Percentiles rank a stretch among this genome's conserved stretches.
Evolutionary conservation across 192 early-diverging fungal species (phyloP).

Genomic region (Nowakowskiella sp.): DNA sequence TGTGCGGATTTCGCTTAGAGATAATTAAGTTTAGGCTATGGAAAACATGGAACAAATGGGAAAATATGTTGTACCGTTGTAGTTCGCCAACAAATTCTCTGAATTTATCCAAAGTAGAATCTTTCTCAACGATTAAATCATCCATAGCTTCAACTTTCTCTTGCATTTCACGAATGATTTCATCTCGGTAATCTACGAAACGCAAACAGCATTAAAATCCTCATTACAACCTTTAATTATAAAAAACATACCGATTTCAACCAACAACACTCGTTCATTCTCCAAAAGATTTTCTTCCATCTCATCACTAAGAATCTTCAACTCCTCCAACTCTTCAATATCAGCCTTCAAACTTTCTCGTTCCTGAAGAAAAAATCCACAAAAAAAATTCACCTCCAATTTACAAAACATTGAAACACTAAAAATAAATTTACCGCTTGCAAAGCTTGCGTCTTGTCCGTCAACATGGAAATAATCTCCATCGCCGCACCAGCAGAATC

Average conservation of each 20-base stretch:
- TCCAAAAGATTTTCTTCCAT: slow-evolving; percentile 88
- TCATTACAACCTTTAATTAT: neutral
- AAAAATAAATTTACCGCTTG: no score
- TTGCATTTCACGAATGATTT: slow-evolving; percentile 51
- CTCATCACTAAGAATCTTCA: slow-evolving; percentile 86
- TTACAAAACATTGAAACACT: no score
- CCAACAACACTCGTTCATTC: slow-evolving; percentile 74
- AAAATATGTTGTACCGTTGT: slow-evolving; percentile 44
- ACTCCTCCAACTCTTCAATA: slow-evolving; percentile 81
- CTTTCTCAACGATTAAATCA: slow-evolving; percentile 65
- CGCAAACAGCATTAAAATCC: neutral
- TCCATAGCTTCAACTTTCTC: slow-evolving; percentile 56
- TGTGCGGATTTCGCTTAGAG: slow-evolving; percentile 61
- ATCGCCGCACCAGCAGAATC: no score
- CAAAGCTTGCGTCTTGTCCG: no score
- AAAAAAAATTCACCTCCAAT: no score
- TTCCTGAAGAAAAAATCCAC: slow-evolving; percentile 29
- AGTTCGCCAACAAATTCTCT: slow-evolving; percentile 18
- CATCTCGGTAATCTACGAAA: slow-evolving; percentile 57
- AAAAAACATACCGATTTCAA: slow-evolving; percentile 55
- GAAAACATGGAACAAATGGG: no score
- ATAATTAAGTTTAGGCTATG: no score
- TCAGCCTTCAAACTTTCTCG: slow-evolving; percentile 67
- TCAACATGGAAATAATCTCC: no score
- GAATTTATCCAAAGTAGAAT: slow-evolving; percentile 10